These are phyloP conservation scores for Chlamydomonas incerta DNA, from an alignment of 139 green algal species.

Conservation along the genomic window DNA sequence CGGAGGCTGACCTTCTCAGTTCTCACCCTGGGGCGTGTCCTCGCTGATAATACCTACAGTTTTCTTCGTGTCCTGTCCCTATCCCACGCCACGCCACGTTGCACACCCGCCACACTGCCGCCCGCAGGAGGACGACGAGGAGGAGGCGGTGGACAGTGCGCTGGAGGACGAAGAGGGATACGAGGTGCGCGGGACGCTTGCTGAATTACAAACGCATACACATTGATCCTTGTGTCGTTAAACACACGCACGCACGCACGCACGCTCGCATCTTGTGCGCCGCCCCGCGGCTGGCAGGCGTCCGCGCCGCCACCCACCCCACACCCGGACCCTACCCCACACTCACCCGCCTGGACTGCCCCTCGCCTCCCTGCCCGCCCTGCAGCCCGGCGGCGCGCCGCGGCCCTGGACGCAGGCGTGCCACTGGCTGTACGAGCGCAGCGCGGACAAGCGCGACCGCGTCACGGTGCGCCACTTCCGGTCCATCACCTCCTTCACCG, in stretches of 20 bases:
- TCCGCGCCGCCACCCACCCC: no score
- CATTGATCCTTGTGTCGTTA: no score
- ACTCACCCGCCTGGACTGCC: neutral
- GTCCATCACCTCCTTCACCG: slow-evolving; percentile 52
- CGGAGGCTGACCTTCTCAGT: no score
- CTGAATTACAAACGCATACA: no score
- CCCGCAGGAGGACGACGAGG: neutral
- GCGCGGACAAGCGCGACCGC: slow-evolving; percentile 40
- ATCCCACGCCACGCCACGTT: neutral
- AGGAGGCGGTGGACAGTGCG: slow-evolving; percentile 15
- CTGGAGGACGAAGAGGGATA: neutral
- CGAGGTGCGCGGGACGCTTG: no score
- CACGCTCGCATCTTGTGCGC: no score
- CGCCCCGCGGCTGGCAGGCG: no score
- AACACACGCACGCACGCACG: no score
- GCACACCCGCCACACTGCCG: neutral
- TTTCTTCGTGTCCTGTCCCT: no score
- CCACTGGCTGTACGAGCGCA: slow-evolving; percentile 30
- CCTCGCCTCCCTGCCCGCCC: neutral
- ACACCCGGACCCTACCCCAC: neutral
- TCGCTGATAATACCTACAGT: no score
- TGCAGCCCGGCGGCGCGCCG: neutral
- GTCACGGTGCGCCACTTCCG: slow-evolving; percentile 63
- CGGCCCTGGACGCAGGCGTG: slow-evolving; percentile 36
- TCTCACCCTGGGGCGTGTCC: no score